These are phyloP conservation scores for Schizosaccharomyces lindneri DNA, from an alignment of 805 yeast species.

Conservation along the genomic window DNA sequence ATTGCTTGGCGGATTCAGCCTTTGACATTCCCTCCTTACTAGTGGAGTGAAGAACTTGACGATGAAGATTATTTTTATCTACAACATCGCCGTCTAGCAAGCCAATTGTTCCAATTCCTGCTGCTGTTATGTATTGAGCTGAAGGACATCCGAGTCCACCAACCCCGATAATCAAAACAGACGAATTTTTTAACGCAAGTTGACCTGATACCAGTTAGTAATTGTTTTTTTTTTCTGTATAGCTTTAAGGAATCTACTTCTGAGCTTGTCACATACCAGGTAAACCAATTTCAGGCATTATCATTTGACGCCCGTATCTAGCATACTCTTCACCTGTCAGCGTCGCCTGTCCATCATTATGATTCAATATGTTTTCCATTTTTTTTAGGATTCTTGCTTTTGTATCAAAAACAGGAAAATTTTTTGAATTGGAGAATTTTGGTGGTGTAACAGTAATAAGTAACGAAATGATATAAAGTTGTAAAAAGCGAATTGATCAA, in stretches of 20 bases:
- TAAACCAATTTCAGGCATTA: constrained; percentile 54
- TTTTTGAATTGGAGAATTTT: no score
- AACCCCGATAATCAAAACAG: constrained; percentile 67
- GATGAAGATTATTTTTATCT: constrained; percentile 61
- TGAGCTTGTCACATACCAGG: constrained; percentile 8
- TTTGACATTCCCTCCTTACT: constrained; percentile 43
- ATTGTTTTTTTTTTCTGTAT: no score
- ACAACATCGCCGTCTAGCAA: constrained; percentile 72
- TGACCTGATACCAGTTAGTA: constrained; percentile 21
- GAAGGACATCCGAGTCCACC: constrained; percentile 96
- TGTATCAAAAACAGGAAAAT: no score
- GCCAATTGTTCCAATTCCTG: constrained; percentile 64
- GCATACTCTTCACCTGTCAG: constrained; percentile 28
- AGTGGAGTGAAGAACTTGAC: constrained; percentile 64
- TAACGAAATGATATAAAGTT: no score
- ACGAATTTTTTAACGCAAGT: constrained; percentile 27
- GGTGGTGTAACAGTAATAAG: no score
- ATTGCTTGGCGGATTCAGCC: constrained; percentile 47
- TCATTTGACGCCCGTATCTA: constrained; percentile 86
- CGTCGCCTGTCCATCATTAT: neutral
- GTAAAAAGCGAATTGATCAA: no score
- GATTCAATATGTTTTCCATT: no score
- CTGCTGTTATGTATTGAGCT: constrained; percentile 54
- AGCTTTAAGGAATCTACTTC: no score
- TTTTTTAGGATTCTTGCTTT: no score